Evolutionary conservation across 192 early-diverging fungal species (phyloP).

Genomic region (Umbelopsis vinacea): DNA sequence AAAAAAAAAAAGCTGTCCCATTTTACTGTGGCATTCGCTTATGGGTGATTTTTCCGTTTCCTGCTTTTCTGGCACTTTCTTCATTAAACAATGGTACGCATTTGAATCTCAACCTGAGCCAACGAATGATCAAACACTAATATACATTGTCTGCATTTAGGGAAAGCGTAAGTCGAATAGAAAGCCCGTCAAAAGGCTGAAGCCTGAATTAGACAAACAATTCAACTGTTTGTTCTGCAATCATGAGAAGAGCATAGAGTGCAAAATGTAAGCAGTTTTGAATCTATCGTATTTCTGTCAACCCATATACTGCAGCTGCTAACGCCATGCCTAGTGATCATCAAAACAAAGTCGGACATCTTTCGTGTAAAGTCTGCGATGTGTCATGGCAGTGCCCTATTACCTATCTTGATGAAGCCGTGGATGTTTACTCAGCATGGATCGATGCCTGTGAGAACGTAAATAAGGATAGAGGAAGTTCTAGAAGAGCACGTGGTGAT

Average conservation of each 20-base stretch:
- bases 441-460: conserved; percentile 81
- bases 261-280: conserved; percentile 66
- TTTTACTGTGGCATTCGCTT: background rate
- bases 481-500: background rate
- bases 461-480: conserved; percentile 33
- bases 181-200: conserved; percentile 68
- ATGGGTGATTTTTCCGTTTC: background rate
- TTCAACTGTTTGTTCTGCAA: conserved; percentile 89
- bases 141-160: conserved; percentile 27
- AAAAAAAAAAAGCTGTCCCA: background rate
- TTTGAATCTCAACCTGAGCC: background rate
- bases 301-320: background rate
- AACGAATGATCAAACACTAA: background rate
- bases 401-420: conserved; percentile 72
- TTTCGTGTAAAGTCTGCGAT: conserved; percentile 80
- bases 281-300: no score
- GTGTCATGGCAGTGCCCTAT: conserved; percentile 74
- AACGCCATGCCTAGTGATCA: conserved; percentile 53
- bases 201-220: conserved; percentile 68
- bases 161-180: conserved; percentile 81
- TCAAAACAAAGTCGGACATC: conserved; percentile 70
- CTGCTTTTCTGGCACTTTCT: background rate
- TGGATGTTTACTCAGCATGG: conserved; percentile 93
- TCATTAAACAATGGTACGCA: background rate
- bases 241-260: conserved; percentile 79